Base-by-base conservation (phyloP, 2,329 filamentous ascomycete species). In the Paramyrothecium roridum region DNA sequence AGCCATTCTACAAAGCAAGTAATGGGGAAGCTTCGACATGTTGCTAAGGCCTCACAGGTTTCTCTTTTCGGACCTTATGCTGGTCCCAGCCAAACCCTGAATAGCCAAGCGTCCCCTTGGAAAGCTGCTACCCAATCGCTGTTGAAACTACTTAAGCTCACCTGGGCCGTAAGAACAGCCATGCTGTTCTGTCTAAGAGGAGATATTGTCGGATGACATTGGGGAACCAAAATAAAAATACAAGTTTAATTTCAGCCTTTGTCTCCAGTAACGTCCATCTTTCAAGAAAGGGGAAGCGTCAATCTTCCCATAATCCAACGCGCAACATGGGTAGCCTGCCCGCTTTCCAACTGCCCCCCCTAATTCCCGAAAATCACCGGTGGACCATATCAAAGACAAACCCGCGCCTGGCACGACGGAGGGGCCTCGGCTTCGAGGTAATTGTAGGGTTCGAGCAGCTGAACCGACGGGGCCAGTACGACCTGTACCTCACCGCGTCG, bases 391-490 rank as follows among this genome's bases (percentile, higher is more conserved):
- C 51, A 6, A 46, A 52, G 34, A 19, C 51, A 8, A 52, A 52
- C 16, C 51, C 51, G 17, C 51, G 51, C n/a, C 21, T 52, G 37
- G 43, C 43, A 2, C 51, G 45, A 26, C 51, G 51, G 12, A 33
- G 51, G 16, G 51, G 34, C 12, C 7, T 52, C 21, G 51, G 51
- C 19, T 52, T 45, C 19, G 51, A 46, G 21, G 51, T 46, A 12
- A 52, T 52, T 46, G 51, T 52, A 20, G 51, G 51, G 17, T 45
- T 30, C 21, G 22, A 52, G 23, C 37, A 52, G 19, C n/a, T 46
- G 20, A 52, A 52, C 21, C 8, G 51, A 19, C 20, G 37, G 21
- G 51, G 51, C 51, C 51, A 52, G 51, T 52, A 52, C 26, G 51
- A 52, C 37, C 37, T 52, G 22, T 52, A 52, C 51, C 51, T 52